Conservation (phyloP, 768 basidiomycete genomes). For the Clitopilus hobsonii region DNA sequence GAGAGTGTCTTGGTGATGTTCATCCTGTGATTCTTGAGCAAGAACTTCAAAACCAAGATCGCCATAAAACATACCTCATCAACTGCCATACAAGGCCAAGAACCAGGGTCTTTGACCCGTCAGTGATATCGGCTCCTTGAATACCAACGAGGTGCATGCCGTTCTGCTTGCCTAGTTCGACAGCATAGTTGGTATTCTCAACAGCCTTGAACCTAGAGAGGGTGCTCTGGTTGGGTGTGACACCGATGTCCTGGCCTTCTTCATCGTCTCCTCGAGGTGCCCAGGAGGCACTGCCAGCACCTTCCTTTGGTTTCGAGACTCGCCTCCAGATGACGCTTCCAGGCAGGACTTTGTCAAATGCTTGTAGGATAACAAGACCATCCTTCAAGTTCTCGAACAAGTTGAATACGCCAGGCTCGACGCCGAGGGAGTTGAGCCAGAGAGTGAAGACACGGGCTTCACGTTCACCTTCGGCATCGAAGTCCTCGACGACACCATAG, state of each 20-base stretch:
- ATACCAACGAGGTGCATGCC: slow-evolving; percentile 96
- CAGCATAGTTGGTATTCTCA: slow-evolving; percentile 95
- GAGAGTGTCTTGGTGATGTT: slow-evolving; percentile 90
- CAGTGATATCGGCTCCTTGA: slow-evolving; percentile 96
- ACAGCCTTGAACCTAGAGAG: slow-evolving; percentile 96
- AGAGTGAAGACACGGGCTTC: slow-evolving; percentile 97
- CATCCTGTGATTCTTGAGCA: slow-evolving; percentile 38
- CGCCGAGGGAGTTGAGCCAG: slow-evolving; percentile 96
- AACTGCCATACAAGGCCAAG: slow-evolving; percentile 97
- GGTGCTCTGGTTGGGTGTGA: slow-evolving; percentile 77
- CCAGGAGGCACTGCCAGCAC: slow-evolving; percentile 37
- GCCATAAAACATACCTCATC: slow-evolving; percentile 61
- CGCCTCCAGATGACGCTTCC: slow-evolving; percentile 93
- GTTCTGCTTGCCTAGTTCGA: slow-evolving; percentile 90
- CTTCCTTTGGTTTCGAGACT: slow-evolving; percentile 89
- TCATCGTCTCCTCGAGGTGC: slow-evolving; percentile 42
- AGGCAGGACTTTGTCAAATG: slow-evolving; percentile 93
- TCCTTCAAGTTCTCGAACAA: slow-evolving; percentile 95
- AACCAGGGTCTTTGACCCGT: slow-evolving; percentile 88
- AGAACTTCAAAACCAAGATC: not conserved
- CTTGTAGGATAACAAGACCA: slow-evolving; percentile 87
- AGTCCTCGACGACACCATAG: slow-evolving; percentile 89
- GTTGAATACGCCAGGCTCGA: slow-evolving; percentile 95
- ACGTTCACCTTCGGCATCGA: slow-evolving; percentile 97
- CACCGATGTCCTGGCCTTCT: slow-evolving; percentile 76